Base-by-base conservation (phyloP, 495 filamentous ascomycete species). In the Hypoxylon intermedium region DNA sequence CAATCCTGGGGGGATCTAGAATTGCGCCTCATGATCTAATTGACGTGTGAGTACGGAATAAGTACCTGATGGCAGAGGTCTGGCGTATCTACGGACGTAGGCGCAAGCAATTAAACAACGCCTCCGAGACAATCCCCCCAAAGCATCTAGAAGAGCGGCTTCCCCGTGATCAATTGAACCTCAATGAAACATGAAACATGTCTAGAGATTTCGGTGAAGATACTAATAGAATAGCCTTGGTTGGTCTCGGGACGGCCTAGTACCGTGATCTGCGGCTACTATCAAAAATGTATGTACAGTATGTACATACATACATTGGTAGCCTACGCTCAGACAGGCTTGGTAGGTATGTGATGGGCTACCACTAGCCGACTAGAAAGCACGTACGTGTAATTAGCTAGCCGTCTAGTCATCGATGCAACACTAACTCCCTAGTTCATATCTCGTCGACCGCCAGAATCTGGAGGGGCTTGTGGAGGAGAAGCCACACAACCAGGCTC, bases 361-460 rank as follows among this genome's bases (percentile, higher is more conserved):
- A n/a, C n/a, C n/a, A n/a, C n/a, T n/a, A n/a, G 37, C 15, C 15
- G 37, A 20, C 33, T 36, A 13, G 37, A 11, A 19, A 33, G n/a
- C n/a, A n/a, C n/a, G n/a, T n/a, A n/a, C n/a, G n/a, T n/a, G n/a
- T n/a, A n/a, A n/a, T n/a, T n/a, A 56, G 53, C 48, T 63, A 63
- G 53, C 58, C 53, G 58, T 63, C 53, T 26, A 37, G 34, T 33
- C 59, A 44, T 53, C 40, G 48, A 45, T 58, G 59, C 47, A 44
- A 59, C 54, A 37, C 13, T 18, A 26, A n/a, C n/a, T n/a, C 5
- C 3, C 13, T 44, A 21, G 33, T 18, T 19, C n/a, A n/a, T n/a
- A n/a, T n/a, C n/a, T n/a, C 19, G 47, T 59, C 60, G 60, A 64
- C 60, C 60, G 60, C 60, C 54, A 59, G 48, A 64, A 64, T 12